These are phyloP conservation scores for Metarhizium humberi DNA, from an alignment of 2,329 filamentous ascomycete genomes.

Conservation along the genomic window DNA sequence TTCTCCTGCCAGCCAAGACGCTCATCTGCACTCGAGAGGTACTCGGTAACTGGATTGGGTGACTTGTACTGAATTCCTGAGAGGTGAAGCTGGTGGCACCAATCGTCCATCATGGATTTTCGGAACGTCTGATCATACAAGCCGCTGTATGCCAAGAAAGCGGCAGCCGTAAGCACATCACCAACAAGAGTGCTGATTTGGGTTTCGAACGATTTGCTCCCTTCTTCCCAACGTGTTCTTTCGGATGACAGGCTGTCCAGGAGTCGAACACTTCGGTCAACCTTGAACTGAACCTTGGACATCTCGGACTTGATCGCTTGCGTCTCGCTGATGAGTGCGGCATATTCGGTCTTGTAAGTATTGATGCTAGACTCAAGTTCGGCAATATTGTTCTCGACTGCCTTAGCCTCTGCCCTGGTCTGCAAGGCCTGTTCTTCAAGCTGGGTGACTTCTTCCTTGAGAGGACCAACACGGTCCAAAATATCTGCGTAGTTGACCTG, in stretches of 20 bases:
- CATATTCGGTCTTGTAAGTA: slow-evolving; percentile 93
- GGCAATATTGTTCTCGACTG: slow-evolving; percentile 79
- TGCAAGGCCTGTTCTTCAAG: slow-evolving; percentile 83
- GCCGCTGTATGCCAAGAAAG: slow-evolving; percentile 93
- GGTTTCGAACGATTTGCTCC: slow-evolving; percentile 95
- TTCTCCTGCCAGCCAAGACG: slow-evolving; percentile 92
- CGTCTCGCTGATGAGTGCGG: slow-evolving; percentile 89
- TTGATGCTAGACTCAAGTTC: slow-evolving; percentile 84
- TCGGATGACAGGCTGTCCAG: slow-evolving; percentile 94
- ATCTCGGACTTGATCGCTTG: slow-evolving; percentile 97
- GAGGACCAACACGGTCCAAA: slow-evolving; percentile 81
- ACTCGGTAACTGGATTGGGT: slow-evolving; percentile 91
- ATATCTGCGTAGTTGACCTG: slow-evolving; percentile 99
- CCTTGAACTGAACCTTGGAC: slow-evolving; percentile 94
- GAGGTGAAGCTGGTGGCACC: slow-evolving; percentile 83
- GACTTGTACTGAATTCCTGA: slow-evolving; percentile 93
- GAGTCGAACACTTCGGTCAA: slow-evolving; percentile 87
- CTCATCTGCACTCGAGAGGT: slow-evolving; percentile 92
- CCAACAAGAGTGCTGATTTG: slow-evolving; percentile 95
- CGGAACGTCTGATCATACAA: slow-evolving; percentile 97
- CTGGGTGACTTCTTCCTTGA: slow-evolving; percentile 79
- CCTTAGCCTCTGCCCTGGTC: slow-evolving; percentile 88
- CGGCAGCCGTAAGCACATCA: slow-evolving; percentile 91
- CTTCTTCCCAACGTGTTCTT: slow-evolving; percentile 87
- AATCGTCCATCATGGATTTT: slow-evolving; percentile 96